These are phyloP conservation scores for Dysphania ambrosioides DNA, from an alignment of 148 eudicot species.

Conservation along the genomic window DNA sequence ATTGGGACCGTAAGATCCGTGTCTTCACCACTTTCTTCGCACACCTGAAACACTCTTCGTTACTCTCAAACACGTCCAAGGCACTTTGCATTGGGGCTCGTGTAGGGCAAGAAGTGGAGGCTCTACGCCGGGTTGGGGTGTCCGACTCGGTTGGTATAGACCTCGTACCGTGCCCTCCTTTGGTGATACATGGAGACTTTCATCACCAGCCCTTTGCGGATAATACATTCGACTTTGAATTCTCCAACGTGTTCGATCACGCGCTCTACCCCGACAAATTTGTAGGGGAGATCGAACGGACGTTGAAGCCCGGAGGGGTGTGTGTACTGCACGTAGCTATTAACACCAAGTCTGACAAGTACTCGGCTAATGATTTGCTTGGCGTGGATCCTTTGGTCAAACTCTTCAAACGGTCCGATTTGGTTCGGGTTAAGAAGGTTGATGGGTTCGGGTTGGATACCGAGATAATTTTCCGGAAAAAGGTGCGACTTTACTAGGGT, in stretches of 20 bases:
- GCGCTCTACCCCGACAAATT: conserved; percentile 68
- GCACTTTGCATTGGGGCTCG: conserved; percentile 76
- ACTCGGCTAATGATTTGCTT: conserved; percentile 77
- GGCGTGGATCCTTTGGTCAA: conserved; percentile 50
- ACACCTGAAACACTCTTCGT: conserved; percentile 21
- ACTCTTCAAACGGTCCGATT: conserved; percentile 51
- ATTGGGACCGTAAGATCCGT: conserved; percentile 73
- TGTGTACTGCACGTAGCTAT: conserved; percentile 80
- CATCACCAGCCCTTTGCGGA: conserved; percentile 67
- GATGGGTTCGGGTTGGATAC: conserved; percentile 95
- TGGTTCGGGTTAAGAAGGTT: conserved; percentile 51
- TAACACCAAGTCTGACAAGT: conserved; percentile 64
- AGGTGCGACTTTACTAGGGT: not conserved
- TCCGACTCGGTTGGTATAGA: conserved; percentile 70
- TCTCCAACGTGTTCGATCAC: conserved; percentile 90
- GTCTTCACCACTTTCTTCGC: conserved; percentile 62
- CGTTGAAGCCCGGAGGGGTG: conserved; percentile 65
- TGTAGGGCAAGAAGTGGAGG: conserved; percentile 89
- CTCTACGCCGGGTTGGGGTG: conserved; percentile 59
- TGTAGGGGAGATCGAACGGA: conserved; percentile 76
- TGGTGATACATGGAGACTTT: conserved; percentile 69
- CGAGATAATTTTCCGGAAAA: conserved; percentile 62
- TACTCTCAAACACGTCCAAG: conserved; percentile 41
- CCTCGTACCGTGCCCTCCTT: conserved; percentile 77
- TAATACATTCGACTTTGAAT: conserved; percentile 59